Base-by-base conservation (phyloP, 768 basidiomycete species). In the Suillus decipiens region DNA sequence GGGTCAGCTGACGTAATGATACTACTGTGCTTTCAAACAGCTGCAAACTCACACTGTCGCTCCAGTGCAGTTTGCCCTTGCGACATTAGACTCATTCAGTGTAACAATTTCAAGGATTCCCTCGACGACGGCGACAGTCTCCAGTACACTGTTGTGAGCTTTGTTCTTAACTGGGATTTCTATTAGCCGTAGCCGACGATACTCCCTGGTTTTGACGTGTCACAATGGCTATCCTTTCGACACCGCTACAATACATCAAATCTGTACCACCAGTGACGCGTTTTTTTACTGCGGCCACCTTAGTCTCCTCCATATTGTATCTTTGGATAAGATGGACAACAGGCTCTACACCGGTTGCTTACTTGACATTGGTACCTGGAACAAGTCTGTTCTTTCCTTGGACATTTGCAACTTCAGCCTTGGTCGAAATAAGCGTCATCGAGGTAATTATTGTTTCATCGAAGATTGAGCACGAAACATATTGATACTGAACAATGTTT, bases 341-440 rank as follows among this genome's bases (percentile, higher is more conserved):
- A 73, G 68, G 70, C 70, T 63, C 75, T 73, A 64, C 78, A 70
- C 61, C 80, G 71, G 68, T 76, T 34, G 86, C 89, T 36, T 96
- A 90, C 77, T 80, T 96, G 70, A 87, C 89, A 7, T 79, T 96
- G 63, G 81, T 92, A 12, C 95, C 95, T 5, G 95, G 94, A 15
- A 82, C 84, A 47, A 89, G 89, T 69, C 69, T 94, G 36, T 93
- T 89, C 74, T 88, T 88, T 65, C 96, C 96, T 53, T 99, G 97
- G 97, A 94, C 94, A 3, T 83, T 99, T 67, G 77, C 95, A n/a
- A 95, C 91, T 5, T 90, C 93, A 3, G 89, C 87, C 22, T 85
- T 95, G 64, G 91, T 97, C 19, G 97, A 99, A 78, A 86, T 87
- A 54, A 88, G 83, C 64, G 69, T 95, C 61, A 77, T 92, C 62